Conservation (phyloP, 345 rosid genomes). For the Clausena lansium region DNA sequence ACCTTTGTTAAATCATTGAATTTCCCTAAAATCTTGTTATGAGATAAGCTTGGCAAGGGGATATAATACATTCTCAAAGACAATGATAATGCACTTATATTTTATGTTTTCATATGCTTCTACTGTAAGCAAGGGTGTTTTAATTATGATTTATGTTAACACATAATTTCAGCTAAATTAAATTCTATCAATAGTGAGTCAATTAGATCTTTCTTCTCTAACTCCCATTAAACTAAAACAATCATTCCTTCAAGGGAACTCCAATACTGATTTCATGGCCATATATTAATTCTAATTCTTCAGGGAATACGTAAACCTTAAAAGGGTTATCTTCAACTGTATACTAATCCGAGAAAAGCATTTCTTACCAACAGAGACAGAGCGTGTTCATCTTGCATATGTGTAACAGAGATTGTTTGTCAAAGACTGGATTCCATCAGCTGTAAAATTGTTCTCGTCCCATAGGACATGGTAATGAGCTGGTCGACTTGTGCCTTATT, state of each 20-base stretch:
- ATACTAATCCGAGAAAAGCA: neutral
- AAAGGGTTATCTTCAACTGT: neutral
- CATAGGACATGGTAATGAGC: slow-evolving; percentile 99
- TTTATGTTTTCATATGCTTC: neutral
- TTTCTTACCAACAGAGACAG: slow-evolving; percentile 83
- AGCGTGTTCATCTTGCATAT: slow-evolving; percentile 94
- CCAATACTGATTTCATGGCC: neutral
- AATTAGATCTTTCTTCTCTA: neutral
- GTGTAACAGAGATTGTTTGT: slow-evolving; percentile 98
- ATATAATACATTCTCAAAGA: neutral
- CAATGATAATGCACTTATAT: too few relatives aligned
- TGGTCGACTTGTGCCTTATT: slow-evolving; percentile 95
- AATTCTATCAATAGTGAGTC: neutral
- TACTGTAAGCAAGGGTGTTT: too few relatives aligned
- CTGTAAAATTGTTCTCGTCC: slow-evolving; percentile 98
- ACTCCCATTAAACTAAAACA: neutral
- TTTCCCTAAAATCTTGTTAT: neutral
- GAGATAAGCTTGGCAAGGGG: neutral
- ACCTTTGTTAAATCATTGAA: neutral
- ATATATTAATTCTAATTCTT: neutral
- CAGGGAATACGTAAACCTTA: neutral
- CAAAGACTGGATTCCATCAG: slow-evolving; percentile 92
- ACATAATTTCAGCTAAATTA: neutral
- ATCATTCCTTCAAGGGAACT: too few relatives aligned
- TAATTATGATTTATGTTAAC: too few relatives aligned